Base-by-base conservation (phyloP, 108 stramenopile species). In the Skeletonema costatum region DNA sequence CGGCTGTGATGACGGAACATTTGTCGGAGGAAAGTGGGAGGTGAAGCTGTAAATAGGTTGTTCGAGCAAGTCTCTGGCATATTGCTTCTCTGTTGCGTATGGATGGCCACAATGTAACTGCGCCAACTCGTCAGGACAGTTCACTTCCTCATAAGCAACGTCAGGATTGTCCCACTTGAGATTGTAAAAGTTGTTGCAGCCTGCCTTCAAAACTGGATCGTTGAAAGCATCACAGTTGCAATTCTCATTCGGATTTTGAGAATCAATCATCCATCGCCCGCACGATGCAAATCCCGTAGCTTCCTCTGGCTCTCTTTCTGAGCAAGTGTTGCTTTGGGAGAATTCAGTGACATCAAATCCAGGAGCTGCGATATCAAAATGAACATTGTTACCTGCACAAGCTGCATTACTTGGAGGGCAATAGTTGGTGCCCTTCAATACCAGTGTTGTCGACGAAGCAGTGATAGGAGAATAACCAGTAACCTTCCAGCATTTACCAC, bases 341-440 rank as follows among this genome's bases (percentile, higher is more conserved):
- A 33, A 66, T 21, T 25, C 73, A n/a, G 32, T 16, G 32, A 82
- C 69, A 60, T 86, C 85, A 66, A 86, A 86, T 63, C 85, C 85
- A 12, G 81, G 85, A 4, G 85, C 80, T 58, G 81, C 81, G 62
- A 86, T 82, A 60, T 86, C 85, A 74, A 86, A 86, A 59, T 86
- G 85, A 19, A 64, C 60, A 30, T 73, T 73, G 13, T n/a, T 68
- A 44, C 13, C 32, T 1, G 51, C 4, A 66, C 85, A 85, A 14
- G 60, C 16, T 3, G 65, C 66, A 38, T 79, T 79, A n/a, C 53
- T 64, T 59, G 72, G 66, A 42, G 85, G 85, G 66, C 85, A 86
- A 30, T 64, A 70, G 50, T 82, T 79, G 12, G 75, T 76, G 19
- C 75, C 84, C 75, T 81, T 85, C 66, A 85, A 71, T 1, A 85